A percentile compares a stretch with the other conserved stretches of the same genome.
Conservation (phyloP, 352 stramenopile genomes). For the Globisporangium polare region DNA sequence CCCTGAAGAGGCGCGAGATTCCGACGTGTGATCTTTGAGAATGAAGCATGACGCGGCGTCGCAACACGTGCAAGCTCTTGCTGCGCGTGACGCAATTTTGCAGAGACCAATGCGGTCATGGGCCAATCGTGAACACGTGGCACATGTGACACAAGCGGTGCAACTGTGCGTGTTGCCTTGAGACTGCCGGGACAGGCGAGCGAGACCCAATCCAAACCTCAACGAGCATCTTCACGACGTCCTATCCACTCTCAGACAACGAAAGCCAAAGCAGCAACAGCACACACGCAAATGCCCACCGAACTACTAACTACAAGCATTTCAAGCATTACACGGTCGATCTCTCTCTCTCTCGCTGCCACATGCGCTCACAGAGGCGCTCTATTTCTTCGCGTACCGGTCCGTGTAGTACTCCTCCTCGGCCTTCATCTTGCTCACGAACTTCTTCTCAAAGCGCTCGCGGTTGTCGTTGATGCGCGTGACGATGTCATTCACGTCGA, state of each 20-base stretch:
- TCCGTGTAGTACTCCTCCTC: slow-evolving; percentile 92
- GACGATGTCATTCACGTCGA: slow-evolving; percentile 88
- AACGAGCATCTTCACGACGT: not conserved
- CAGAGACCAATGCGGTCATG: not conserved
- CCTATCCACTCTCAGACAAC: not conserved
- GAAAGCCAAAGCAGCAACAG: not conserved
- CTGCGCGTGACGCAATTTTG: not conserved
- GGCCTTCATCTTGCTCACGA: slow-evolving; percentile 92
- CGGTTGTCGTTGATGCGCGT: slow-evolving; percentile 87
- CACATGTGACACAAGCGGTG: not conserved
- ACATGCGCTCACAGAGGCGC: not conserved
- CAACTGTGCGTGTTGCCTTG: not conserved
- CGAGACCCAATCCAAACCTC: not conserved
- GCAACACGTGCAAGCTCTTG: not conserved
- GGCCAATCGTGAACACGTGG: not conserved
- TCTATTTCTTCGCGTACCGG: slow-evolving; percentile 64
- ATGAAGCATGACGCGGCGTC: slow-evolving; percentile 5
- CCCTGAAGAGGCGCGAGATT: slow-evolving; percentile 10
- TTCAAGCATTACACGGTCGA: slow-evolving; percentile 4
- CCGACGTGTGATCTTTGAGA: slow-evolving; percentile 12
- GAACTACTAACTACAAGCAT: slow-evolving; percentile 2
- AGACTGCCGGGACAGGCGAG: not conserved
- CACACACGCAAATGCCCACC: not conserved
- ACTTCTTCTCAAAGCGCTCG: slow-evolving; percentile 91
- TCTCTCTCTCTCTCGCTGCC: not conserved